Evolutionary conservation across 23 red algal species (phyloP).

Genomic region (Chondrus crispus): DNA sequence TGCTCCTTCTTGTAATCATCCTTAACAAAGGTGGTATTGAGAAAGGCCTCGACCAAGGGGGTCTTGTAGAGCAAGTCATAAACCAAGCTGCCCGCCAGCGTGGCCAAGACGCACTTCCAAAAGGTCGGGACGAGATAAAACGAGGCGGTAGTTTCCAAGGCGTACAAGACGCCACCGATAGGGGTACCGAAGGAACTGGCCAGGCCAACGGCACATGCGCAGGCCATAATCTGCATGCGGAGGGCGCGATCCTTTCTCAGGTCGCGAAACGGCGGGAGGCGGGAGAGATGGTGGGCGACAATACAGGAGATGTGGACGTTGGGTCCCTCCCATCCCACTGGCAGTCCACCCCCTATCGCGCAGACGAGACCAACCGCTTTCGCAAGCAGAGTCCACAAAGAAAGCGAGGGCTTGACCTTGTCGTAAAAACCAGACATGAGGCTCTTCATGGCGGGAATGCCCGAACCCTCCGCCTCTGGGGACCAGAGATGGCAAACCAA

Average conservation of each 20-base stretch:
- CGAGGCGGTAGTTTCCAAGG: constrained; percentile 90
- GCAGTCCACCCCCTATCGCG: constrained; percentile 95
- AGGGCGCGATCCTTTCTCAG: constrained; percentile 81
- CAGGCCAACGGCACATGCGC: constrained; percentile 94
- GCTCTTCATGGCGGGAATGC: constrained; percentile 97
- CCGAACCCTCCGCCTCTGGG: constrained; percentile 92
- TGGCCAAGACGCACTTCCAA: constrained; percentile 90
- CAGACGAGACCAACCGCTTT: constrained; percentile 92
- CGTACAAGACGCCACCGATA: constrained; percentile 95
- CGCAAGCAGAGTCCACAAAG: constrained; percentile 84
- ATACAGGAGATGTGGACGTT: constrained; percentile 99
- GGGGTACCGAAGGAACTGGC: constrained; percentile 96
- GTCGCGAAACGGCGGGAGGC: constrained; percentile 79
- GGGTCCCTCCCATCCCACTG: constrained; percentile 98
- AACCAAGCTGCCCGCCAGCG: constrained; percentile 84
- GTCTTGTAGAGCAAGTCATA: constrained; percentile 98
- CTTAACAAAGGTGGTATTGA: constrained; percentile 80
- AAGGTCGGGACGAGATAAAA: constrained; percentile 99
- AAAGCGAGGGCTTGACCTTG: constrained; percentile 76
- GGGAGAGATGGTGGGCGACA: constrained; percentile 95
- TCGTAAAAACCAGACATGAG: constrained; percentile 99
- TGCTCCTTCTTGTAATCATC: constrained; percentile 58
- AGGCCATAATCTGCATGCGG: constrained; percentile 96
- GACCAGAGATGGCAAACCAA: constrained; percentile 74
- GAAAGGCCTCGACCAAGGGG: constrained; percentile 98